Conservation (phyloP, 192 early-diverging fungal species). For the Entomortierella parvispora region DNA sequence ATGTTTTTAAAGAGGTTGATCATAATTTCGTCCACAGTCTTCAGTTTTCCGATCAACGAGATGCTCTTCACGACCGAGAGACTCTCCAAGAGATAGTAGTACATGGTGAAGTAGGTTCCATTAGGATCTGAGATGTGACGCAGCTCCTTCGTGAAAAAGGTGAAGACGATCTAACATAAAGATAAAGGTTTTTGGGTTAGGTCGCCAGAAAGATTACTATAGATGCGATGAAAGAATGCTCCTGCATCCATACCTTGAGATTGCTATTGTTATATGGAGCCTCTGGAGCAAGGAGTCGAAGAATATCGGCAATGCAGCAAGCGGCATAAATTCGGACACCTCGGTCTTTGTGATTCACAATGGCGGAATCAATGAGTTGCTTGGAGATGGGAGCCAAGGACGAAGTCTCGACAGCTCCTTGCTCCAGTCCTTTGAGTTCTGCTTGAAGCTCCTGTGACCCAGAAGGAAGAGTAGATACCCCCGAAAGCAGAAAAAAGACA, state of each 20-base stretch:
- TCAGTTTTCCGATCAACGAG: conserved; percentile 81
- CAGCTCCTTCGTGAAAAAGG: conserved; percentile 84
- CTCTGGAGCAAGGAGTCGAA: conserved; percentile 93
- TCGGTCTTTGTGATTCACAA: conserved; percentile 84
- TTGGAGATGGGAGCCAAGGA: conserved; percentile 72
- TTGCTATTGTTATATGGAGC: conserved; percentile 86
- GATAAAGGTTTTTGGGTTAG: neutral
- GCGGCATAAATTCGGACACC: conserved; percentile 78
- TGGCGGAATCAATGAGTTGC: conserved; percentile 72
- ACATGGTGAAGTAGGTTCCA: conserved; percentile 73
- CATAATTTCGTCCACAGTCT: conserved; percentile 80
- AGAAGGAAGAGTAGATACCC: neutral
- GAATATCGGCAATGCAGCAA: conserved; percentile 92
- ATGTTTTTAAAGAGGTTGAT: conserved; percentile 74
- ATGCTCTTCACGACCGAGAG: conserved; percentile 87
- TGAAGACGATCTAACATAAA: conserved; percentile 74
- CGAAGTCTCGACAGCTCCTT: conserved; percentile 76
- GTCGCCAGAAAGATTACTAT: neutral
- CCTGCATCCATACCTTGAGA: conserved; percentile 66
- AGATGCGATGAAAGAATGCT: neutral
- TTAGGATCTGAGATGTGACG: conserved; percentile 65
- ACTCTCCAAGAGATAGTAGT: conserved; percentile 90
- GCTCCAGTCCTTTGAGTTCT: conserved; percentile 77
- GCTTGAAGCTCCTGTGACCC: conserved; percentile 75
- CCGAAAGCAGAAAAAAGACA: neutral